These are phyloP conservation scores for Tolypocladium inflatum DNA, from an alignment of 2,329 filamentous ascomycete species.

Conservation along the genomic window DNA sequence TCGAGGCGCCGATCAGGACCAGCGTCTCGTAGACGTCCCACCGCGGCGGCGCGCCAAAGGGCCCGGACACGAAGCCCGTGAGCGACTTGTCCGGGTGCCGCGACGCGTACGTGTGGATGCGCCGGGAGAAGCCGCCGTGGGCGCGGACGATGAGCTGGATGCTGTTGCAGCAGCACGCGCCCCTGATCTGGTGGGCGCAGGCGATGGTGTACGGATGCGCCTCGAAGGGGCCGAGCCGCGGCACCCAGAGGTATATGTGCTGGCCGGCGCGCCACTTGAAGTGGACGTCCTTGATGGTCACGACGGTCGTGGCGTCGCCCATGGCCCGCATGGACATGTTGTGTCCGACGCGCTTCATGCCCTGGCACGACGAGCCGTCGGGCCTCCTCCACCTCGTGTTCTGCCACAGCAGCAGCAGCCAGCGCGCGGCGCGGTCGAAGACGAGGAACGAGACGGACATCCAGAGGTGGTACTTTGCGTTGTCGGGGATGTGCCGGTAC, in stretches of 20 bases:
- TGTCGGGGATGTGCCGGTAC: constrained; percentile 51
- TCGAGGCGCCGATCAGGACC: constrained; percentile 51
- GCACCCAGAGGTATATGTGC: constrained; percentile 52
- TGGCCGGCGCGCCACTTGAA: constrained; percentile 52
- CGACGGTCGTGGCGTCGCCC: constrained; percentile 42
- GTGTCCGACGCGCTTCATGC: constrained; percentile 41
- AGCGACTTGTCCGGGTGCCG: constrained; percentile 22
- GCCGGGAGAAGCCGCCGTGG: constrained; percentile 47
- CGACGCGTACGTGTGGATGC: constrained; percentile 37
- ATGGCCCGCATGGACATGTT: constrained; percentile 37
- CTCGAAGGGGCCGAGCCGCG: constrained; percentile 42
- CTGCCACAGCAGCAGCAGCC: constrained; percentile 37
- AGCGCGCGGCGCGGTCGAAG: constrained; percentile 50
- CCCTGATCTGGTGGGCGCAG: constrained; percentile 39
- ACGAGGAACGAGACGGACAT: constrained; percentile 52
- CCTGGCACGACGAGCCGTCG: constrained; percentile 32
- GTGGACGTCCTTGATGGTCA: constrained; percentile 50
- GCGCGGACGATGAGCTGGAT: constrained; percentile 48
- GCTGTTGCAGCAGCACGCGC: constrained; percentile 47
- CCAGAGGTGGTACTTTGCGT: constrained; percentile 55
- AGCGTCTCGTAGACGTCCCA: constrained; percentile 52
- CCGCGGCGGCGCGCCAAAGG: constrained; percentile 43
- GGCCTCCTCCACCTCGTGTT: constrained; percentile 37
- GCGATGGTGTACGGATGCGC: constrained; percentile 54
- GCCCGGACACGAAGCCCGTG: constrained; percentile 40